phyloP scores from a whole-genome alignment of 805 yeast genomes.

The Barnettozyma pratensis region DNA sequence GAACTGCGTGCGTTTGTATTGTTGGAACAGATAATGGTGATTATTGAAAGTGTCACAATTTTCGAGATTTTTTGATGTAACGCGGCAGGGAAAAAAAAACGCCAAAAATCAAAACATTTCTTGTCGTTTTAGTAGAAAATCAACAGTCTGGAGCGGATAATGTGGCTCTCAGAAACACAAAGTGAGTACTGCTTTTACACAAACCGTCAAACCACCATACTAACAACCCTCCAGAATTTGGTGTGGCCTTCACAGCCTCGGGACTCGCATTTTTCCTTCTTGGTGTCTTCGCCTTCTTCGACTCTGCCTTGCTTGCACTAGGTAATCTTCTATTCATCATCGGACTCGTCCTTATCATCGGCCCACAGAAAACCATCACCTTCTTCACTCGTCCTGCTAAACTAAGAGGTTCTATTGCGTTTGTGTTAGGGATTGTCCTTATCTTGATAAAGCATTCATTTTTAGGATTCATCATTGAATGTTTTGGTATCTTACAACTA shows the following conservation, averaged over 20 bases:
- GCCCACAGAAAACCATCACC: conserved; percentile 73
- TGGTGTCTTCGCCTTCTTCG: conserved; percentile 84
- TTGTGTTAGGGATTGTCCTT: conserved; percentile 66
- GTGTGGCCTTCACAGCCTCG: conserved; percentile 87
- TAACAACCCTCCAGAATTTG: conserved; percentile 52
- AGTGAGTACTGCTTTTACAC: conserved; percentile 33
- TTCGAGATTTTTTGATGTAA: too few species aligned
- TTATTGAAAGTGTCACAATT: not conserved
- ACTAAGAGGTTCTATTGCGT: conserved; percentile 80
- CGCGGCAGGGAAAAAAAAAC: not conserved
- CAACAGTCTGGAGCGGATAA: conserved; percentile 21
- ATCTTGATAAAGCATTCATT: conserved; percentile 76
- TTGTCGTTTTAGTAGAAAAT: too few species aligned
- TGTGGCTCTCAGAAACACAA: conserved; percentile 75
- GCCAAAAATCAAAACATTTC: not conserved
- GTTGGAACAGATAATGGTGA: not conserved
- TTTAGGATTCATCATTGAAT: conserved; percentile 78
- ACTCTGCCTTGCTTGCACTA: conserved; percentile 80
- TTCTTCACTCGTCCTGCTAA: conserved; percentile 87
- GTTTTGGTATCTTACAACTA: conserved; percentile 81
- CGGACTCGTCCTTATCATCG: conserved; percentile 85
- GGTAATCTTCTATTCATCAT: conserved; percentile 56
- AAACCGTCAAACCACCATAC: not conserved
- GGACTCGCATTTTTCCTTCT: conserved; percentile 70
- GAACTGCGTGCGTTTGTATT: not conserved